Conservation (phyloP, 345 rosid genomes). For the Populus ilicifolia region DNA sequence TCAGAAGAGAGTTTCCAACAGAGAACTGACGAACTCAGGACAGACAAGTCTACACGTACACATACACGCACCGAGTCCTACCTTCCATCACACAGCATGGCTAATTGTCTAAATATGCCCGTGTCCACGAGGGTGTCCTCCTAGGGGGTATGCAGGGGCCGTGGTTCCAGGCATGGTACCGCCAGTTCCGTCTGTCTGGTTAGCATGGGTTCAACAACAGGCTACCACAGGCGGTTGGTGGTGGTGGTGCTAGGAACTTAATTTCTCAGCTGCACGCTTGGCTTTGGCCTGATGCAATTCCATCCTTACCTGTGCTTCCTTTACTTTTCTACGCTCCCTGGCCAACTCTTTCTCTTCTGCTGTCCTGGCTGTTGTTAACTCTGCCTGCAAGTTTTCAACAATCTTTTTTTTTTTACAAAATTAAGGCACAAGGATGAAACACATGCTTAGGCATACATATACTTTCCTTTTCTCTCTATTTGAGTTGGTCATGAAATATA, state of each 20-base stretch:
- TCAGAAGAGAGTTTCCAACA: neutral
- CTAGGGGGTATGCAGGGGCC: conserved; percentile 21
- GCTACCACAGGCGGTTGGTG: conserved; percentile 2
- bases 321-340: conserved; percentile 49
- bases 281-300: conserved; percentile 68
- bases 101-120: conserved; percentile 6
- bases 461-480: neutral
- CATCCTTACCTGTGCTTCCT: conserved; percentile 66
- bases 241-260: conserved; percentile 20
- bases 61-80: neutral
- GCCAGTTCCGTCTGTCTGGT: conserved; percentile 23
- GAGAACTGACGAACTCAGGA: neutral
- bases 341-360: conserved; percentile 56
- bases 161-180: conserved; percentile 20
- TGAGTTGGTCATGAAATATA: neutral
- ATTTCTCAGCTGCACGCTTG: conserved; percentile 44
- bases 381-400: conserved; percentile 29
- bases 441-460: neutral
- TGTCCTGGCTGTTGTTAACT: conserved; percentile 50
- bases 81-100: neutral
- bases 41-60: neutral
- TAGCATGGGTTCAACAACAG: conserved; percentile 9
- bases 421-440: neutral
- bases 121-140: conserved; percentile 24
- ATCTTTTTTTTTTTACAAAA: neutral